Conservation (phyloP, 2,329 filamentous ascomycete genomes). For the Sphaerostilbella broomeana region DNA sequence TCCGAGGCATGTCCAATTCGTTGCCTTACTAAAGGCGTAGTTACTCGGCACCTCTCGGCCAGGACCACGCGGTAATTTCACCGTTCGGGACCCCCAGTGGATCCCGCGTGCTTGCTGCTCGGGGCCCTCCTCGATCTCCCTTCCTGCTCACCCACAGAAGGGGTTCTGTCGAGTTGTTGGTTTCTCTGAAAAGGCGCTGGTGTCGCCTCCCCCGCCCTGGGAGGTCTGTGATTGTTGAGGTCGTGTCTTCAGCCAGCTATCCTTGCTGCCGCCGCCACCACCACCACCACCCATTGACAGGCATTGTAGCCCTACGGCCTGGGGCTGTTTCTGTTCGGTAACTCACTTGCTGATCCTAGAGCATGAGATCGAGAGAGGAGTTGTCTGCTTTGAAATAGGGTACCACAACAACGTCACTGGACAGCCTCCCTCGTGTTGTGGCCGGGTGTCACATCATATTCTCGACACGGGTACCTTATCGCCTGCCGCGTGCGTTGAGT, state of each 20-base stretch:
- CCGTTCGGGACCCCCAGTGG: slow-evolving; percentile 8
- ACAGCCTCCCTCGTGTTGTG: not conserved
- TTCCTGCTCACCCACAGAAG: not conserved
- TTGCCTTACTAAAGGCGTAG: slow-evolving; percentile 9
- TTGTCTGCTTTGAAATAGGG: slow-evolving; percentile 6
- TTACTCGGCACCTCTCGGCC: slow-evolving; percentile 10
- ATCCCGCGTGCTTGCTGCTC: not conserved
- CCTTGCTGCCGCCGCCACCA: slow-evolving; percentile 9
- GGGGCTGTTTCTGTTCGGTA: not conserved
- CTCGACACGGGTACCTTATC: slow-evolving; percentile 1
- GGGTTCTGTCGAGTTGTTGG: slow-evolving; percentile 5
- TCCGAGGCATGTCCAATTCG: slow-evolving; percentile 7
- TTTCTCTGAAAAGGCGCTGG: slow-evolving; percentile 7
- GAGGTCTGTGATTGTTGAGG: slow-evolving; percentile 2
- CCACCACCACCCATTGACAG: slow-evolving; percentile 9
- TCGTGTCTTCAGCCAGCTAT: slow-evolving; percentile 1
- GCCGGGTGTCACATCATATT: slow-evolving; percentile 6
- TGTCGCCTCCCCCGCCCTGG: slow-evolving; percentile 7
- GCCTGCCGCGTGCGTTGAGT: slow-evolving; percentile 1
- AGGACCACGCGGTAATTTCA: slow-evolving; percentile 5
- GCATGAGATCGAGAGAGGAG: slow-evolving; percentile 5
- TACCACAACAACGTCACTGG: slow-evolving; percentile 6
- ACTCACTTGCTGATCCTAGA: slow-evolving; percentile 5
- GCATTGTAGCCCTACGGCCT: slow-evolving; percentile 13
- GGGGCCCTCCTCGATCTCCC: not conserved